These are phyloP conservation scores for Macadamia tetraphylla DNA, from an alignment of 164 flowering plant species.

Conservation along the genomic window DNA sequence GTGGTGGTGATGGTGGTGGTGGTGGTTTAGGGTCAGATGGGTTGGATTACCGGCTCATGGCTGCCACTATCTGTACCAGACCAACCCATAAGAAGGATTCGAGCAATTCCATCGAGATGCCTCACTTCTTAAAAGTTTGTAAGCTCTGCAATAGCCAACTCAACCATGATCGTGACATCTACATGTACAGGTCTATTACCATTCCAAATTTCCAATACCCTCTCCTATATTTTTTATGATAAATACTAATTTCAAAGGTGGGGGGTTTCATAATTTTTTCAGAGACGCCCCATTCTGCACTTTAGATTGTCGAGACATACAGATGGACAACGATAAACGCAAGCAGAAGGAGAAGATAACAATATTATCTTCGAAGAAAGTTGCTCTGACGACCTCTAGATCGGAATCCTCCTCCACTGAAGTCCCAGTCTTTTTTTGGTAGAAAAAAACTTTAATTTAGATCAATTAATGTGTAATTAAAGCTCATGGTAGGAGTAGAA, in stretches of 20 bases:
- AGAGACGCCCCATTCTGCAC: constrained; percentile 56
- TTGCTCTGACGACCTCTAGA: constrained; percentile 2
- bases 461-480: not conserved
- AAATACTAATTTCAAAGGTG: too few relatives aligned
- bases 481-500: not conserved
- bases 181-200: constrained; percentile 54
- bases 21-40: not conserved
- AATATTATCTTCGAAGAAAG: constrained; percentile 11
- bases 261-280: not conserved
- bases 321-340: constrained; percentile 41
- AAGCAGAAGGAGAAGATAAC: constrained; percentile 21
- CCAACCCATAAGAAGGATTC: constrained; percentile 25
- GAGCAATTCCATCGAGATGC: constrained; percentile 31
- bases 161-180: constrained; percentile 57
- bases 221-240: too few relatives aligned
- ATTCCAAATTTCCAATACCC: too few relatives aligned
- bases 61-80: constrained; percentile 26
- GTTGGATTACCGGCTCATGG: constrained; percentile 20
- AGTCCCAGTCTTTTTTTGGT: constrained; percentile 21
- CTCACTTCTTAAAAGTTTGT: constrained; percentile 53
- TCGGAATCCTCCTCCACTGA: not conserved
- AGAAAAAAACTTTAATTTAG: not conserved
- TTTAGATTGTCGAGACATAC: constrained; percentile 43
- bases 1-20: not conserved
- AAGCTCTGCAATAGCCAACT: constrained; percentile 62